Evolutionary conservation across 805 yeast species (phyloP), one percentile per base, ranked within the genome.

Genomic region (Kluyveromyces aestuarii): DNA sequence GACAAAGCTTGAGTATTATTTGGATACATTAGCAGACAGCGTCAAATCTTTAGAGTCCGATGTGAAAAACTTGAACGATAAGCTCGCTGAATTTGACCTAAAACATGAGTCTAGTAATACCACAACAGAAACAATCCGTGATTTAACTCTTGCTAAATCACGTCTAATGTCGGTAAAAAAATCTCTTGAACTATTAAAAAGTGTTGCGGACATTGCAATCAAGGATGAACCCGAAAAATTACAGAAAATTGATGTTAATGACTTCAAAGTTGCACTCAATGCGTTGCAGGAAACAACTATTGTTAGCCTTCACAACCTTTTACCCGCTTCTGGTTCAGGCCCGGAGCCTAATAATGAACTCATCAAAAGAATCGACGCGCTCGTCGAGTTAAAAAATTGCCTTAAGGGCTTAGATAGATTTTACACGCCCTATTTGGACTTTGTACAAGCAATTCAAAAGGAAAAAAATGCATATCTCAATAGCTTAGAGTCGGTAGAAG

Each of bases 1-100:
- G 1, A 76, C 84, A 9, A 71, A 87, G 50, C 64, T 84, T 43
- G 84, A 82, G 54, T 83, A 83, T 61, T 83, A 82, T 58, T 66
- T 81, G 40, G 84, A 81, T 41, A 76, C 82, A 0, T 63, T 84
- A 43, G 72, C 77, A 14, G 76, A 79, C 46, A 75, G 87, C 0
- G 76, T 82, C 21, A 71, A 75, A 40, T 71, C 85, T 2, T 60
- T 84, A 38, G 75, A 78, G 42, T 69, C 72, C 6, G 82, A 80
- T 48, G 58, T 81, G 18, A 50, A 51, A 0, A 60, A 59, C 5
- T 64, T 72, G 25, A 63, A 63, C 27, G 21, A 35, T 19, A 56
- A 68, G 49, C 45, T 71, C 25, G 44, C 50, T 16, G 66, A 47
- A 45, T 52, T 44, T 53, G 57, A 52, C 52, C 52, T 40, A 6